phyloP scores from a whole-genome alignment of 345 rosid genomes.

The Lepidium aucheri region DNA sequence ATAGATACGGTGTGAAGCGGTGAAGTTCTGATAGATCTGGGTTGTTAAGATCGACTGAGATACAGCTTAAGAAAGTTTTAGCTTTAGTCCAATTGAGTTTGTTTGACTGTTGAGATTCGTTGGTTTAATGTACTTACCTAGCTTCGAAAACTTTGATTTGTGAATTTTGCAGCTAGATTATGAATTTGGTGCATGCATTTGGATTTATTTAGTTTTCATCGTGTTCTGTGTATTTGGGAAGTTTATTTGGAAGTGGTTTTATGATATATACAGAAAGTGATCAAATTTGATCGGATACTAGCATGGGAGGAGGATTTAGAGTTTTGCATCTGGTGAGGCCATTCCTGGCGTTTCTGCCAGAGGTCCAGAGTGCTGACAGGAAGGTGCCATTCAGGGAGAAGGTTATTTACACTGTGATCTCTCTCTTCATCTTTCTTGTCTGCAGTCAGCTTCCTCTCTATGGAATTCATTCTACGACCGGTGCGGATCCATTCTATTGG shows the following conservation, averaged over 20 bases:
- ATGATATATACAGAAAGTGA: conserved; percentile 12
- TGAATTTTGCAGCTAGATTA: conserved; percentile 2
- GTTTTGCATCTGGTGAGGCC: conserved; percentile 65
- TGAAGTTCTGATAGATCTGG: conserved; percentile 9
- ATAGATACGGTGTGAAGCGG: not conserved
- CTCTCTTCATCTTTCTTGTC: conserved; percentile 56
- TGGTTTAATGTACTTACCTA: not conserved
- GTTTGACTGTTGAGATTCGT: not conserved
- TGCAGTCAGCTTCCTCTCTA: conserved; percentile 76
- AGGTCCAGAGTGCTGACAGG: conserved; percentile 62
- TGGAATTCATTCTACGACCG: conserved; percentile 62
- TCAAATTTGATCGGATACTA: not conserved
- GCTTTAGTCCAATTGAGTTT: not conserved
- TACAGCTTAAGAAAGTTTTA: not conserved
- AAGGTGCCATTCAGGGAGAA: conserved; percentile 65
- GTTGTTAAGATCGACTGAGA: not conserved
- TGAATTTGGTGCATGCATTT: not conserved
- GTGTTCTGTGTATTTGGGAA: not conserved
- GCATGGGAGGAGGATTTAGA: conserved; percentile 67
- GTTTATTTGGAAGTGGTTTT: not conserved
- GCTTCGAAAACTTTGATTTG: not conserved
- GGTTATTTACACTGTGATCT: conserved; percentile 49
- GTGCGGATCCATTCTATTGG: conserved; percentile 74
- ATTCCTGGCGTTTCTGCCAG: conserved; percentile 45
- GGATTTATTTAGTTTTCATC: not conserved